Conservation (phyloP, 768 basidiomycete genomes). For the Phanerodontia chrysosporium region DNA sequence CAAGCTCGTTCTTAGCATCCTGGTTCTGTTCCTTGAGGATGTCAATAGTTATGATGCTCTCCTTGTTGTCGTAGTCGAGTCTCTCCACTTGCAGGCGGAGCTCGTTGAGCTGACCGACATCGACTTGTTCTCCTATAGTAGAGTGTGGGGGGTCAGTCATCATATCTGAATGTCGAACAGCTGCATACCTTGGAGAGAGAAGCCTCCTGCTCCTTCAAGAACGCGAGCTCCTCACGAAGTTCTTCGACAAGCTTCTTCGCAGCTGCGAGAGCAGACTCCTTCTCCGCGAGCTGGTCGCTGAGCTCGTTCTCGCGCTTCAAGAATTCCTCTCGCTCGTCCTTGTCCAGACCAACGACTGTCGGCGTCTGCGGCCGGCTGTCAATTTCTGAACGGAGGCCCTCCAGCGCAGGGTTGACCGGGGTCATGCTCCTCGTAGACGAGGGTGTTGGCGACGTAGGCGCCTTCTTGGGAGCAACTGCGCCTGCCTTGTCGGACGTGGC, state of each 20-base stretch:
- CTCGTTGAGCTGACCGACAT: conserved; percentile 95
- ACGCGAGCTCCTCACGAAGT: conserved; percentile 80
- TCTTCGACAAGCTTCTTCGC: conserved; percentile 88
- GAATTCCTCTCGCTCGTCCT: conserved; percentile 98
- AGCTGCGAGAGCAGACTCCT: conserved; percentile 72
- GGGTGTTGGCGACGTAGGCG: conserved; percentile 56
- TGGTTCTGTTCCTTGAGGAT: conserved; percentile 92
- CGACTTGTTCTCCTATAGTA: conserved; percentile 78
- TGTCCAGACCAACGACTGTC: conserved; percentile 81
- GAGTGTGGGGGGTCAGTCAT: background rate
- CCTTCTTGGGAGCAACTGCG: conserved; percentile 42
- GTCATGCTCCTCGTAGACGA: conserved; percentile 67
- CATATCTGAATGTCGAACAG: background rate
- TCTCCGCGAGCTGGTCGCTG: conserved; percentile 88
- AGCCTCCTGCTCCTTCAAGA: conserved; percentile 89
- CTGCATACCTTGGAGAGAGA: conserved; percentile 63
- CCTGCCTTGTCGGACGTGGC: conserved; percentile 56
- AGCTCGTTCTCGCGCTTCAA: conserved; percentile 94
- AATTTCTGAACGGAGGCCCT: conserved; percentile 65
- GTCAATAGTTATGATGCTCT: conserved; percentile 87
- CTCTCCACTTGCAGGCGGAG: conserved; percentile 88
- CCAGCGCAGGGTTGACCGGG: conserved; percentile 68
- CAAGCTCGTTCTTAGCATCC: conserved; percentile 83
- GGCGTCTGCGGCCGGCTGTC: conserved; percentile 92
- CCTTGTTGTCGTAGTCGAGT: conserved; percentile 94